Conservation (phyloP, 2,329 filamentous ascomycete species). For the Scedosporium minutisporum region DNA sequence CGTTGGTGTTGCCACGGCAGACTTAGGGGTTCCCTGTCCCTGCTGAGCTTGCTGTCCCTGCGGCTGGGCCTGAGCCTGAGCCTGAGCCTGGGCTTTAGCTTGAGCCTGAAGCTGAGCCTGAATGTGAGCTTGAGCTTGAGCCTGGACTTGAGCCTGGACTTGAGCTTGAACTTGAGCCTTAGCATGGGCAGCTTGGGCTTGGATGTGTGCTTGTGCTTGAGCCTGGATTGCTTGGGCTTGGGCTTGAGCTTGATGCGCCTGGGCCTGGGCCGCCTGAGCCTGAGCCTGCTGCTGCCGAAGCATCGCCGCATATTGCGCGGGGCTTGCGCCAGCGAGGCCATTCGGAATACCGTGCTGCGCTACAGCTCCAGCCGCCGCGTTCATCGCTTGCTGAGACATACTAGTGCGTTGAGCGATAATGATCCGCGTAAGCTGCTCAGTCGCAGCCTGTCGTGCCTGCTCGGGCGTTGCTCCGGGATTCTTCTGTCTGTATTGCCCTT, state of each 20-base stretch:
- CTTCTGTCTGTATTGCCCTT: conserved; percentile 40
- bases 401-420: conserved; percentile 36
- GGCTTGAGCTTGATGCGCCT: conserved; percentile 11
- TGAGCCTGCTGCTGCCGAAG: conserved; percentile 36
- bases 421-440: conserved; percentile 36
- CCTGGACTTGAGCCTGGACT: conserved; percentile 1
- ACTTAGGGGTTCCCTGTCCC: neutral
- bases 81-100: conserved; percentile 10
- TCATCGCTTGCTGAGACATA: conserved; percentile 41
- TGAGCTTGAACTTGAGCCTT: conserved; percentile 8
- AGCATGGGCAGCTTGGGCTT: neutral
- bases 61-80: conserved; percentile 12
- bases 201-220: neutral
- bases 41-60: conserved; percentile 4
- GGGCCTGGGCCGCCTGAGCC: conserved; percentile 12
- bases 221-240: conserved; percentile 9
- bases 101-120: conserved; percentile 9
- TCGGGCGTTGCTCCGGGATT: conserved; percentile 42
- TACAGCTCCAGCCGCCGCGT: conserved; percentile 40
- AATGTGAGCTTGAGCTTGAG: neutral
- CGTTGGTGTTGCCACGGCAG: neutral
- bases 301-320: conserved; percentile 50
- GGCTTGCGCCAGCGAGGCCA: conserved; percentile 39
- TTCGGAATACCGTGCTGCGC: conserved; percentile 39
- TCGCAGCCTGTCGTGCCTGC: conserved; percentile 39